These are phyloP conservation scores for Gymnopilus junonius DNA, from an alignment of 768 basidiomycete species.

Conservation along the genomic window DNA sequence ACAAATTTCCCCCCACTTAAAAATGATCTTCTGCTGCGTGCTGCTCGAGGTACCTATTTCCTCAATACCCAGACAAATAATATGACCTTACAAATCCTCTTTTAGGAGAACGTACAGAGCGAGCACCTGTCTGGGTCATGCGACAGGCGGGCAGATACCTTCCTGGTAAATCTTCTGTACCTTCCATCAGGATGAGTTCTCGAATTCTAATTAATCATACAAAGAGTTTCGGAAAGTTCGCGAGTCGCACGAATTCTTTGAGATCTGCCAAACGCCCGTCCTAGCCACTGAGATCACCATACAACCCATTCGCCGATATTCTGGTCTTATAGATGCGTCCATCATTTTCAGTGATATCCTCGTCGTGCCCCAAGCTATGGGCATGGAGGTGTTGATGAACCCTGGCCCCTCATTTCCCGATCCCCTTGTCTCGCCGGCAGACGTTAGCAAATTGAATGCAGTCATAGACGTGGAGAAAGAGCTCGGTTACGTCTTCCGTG, in stretches of 20 bases:
- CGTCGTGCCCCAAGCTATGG: constrained; percentile 97
- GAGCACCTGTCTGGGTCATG: constrained; percentile 99
- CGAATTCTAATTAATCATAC: constrained; percentile 15
- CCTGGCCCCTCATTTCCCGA: constrained; percentile 89
- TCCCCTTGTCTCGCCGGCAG: constrained; percentile 78
- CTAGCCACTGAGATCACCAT: constrained; percentile 90
- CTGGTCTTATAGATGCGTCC: constrained; percentile 87
- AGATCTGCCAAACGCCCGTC: constrained; percentile 90
- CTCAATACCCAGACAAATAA: neutral
- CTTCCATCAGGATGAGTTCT: constrained; percentile 4
- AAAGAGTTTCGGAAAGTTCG: constrained; percentile 91
- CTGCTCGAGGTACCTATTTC: constrained; percentile 66
- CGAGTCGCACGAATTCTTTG: constrained; percentile 89
- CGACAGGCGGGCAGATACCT: constrained; percentile 95
- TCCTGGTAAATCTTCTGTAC: constrained; percentile 63
- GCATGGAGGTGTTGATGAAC: constrained; percentile 94
- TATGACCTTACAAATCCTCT: neutral
- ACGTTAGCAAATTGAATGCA: constrained; percentile 62
- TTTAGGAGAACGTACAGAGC: constrained; percentile 81
- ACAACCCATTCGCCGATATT: constrained; percentile 90
- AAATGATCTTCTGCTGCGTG: constrained; percentile 90
- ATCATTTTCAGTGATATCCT: constrained; percentile 99
- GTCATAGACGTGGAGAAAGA: constrained; percentile 82
- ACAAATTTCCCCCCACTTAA: constrained; percentile 70
- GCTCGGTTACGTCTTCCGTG: constrained; percentile 91